Percentiles rank a stretch among this genome's conserved stretches.
phyloP scores from a whole-genome alignment of 2,329 filamentous ascomycete genomes.

The Phialemoniopsis sp. region DNA sequence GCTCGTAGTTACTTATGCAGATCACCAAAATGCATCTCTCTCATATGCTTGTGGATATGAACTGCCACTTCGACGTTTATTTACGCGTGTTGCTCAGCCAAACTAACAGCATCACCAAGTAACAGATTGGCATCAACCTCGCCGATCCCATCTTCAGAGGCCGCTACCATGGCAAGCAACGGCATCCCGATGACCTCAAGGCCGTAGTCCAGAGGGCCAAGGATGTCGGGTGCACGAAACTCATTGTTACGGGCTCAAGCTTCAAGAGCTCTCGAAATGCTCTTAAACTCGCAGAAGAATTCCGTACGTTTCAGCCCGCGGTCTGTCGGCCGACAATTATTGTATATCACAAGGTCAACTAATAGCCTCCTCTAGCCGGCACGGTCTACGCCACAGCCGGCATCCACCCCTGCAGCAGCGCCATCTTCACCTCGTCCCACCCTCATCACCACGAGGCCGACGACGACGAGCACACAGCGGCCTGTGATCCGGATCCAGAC shows the following conservation, averaged over 20 bases:
- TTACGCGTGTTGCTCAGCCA: no score
- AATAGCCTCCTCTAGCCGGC: conserved; percentile 48
- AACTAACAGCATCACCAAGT: background rate
- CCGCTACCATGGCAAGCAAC: conserved; percentile 73
- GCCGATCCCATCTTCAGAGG: conserved; percentile 89
- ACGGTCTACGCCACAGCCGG: conserved; percentile 87
- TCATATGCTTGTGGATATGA: no score
- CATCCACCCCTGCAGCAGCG: conserved; percentile 86
- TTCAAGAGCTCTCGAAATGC: conserved; percentile 73
- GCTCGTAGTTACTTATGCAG: background rate
- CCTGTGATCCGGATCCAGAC: conserved; percentile 49
- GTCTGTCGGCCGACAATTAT: background rate
- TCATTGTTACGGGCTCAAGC: conserved; percentile 92
- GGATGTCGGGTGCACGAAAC: conserved; percentile 76
- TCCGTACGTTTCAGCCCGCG: conserved; percentile 51
- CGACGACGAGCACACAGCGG: conserved; percentile 40
- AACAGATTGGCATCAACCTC: conserved; percentile 87
- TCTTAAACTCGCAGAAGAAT: conserved; percentile 66
- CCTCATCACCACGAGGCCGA: conserved; percentile 37
- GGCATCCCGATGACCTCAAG: conserved; percentile 68
- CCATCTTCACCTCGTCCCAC: conserved; percentile 63
- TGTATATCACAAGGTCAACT: background rate
- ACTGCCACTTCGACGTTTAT: no score
- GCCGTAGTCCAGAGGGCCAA: conserved; percentile 76
- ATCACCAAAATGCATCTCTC: background rate